Base-by-base conservation (phyloP, 108 stramenopile genomes). In the Fragilaria radians region DNA sequence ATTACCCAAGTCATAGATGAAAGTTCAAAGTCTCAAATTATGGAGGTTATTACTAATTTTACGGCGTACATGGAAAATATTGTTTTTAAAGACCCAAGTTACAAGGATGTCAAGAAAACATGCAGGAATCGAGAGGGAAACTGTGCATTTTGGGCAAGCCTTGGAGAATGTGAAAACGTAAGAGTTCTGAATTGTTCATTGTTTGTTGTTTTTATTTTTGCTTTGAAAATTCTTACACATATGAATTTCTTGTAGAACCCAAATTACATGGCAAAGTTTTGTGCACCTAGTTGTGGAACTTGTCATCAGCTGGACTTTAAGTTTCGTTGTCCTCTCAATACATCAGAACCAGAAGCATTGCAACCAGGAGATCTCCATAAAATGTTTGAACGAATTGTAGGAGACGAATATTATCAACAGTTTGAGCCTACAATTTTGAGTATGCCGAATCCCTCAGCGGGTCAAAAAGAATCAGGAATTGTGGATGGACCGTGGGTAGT, bases 241-340 rank as follows among this genome's bases (percentile, higher is more conserved):
- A n/a, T n/a, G n/a, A n/a, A n/a, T n/a, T n/a, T n/a, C n/a, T n/a
- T n/a, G n/a, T 31, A 34, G 17, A 77, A 77, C 53, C 69, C 72
- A 26, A 45, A 24, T 7, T 83, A 68, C 58, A 79, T 83, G 82
- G 65, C 56, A 32, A 28, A 25, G 21, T 59, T 74, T 32, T 82
- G 89, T 55, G 85, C 83, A 29, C 85, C 89, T n/a, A 81, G 81
- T 7, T 90, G 89, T 51, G 54, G 68, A 23, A 61, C 67, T 1
- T 90, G 89, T 71, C 71, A 86, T 23, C 45, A 65, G 48, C 46
- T 88, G 33, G 23, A 55, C 28, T 45, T 84, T 48, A 66, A 80
- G 22, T 32, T 48, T 3, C 79, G 77, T 26, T 88, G 86, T 58
- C 86, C 86, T 0, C 56, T 80, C 4, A 73, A 80, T 52, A 73